A percentile compares a stretch with the other conserved stretches of the same genome.
Conservation (phyloP, 139 green algal species). For the Bryopsis sp. region DNA sequence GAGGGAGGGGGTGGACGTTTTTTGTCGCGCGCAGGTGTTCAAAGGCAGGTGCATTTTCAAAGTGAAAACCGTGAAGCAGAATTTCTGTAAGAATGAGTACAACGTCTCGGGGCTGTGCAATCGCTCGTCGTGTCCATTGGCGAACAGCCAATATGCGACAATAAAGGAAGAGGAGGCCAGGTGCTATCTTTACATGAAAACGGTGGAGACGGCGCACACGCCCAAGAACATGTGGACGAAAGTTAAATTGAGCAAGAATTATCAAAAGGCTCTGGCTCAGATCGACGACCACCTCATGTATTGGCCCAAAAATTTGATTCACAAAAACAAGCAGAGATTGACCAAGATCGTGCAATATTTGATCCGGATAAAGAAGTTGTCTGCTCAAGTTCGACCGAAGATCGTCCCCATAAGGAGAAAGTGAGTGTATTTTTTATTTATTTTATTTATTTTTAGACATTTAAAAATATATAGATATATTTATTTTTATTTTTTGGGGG, state of each 20-base stretch:
- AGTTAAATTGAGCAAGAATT: slow-evolving; percentile 40
- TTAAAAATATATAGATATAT: too few species aligned
- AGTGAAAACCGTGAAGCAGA: slow-evolving; percentile 79
- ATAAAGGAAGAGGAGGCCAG: slow-evolving; percentile 52
- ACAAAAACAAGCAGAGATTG: slow-evolving; percentile 99
- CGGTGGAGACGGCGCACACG: slow-evolving; percentile 90
- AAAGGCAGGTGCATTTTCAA: slow-evolving; percentile 93
- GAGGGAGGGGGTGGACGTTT: too few species aligned
- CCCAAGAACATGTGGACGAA: slow-evolving; percentile 93
- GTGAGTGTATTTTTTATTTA: slow-evolving; percentile 3
- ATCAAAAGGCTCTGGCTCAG: slow-evolving; percentile 58
- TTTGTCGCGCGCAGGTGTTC: too few species aligned
- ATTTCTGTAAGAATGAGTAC: slow-evolving; percentile 97
- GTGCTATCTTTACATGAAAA: slow-evolving; percentile 96
- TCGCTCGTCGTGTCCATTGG: slow-evolving; percentile 84
- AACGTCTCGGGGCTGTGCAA: slow-evolving; percentile 97
- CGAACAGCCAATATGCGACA: slow-evolving; percentile 92
- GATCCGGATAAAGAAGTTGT: slow-evolving; percentile 88
- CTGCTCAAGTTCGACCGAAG: slow-evolving; percentile 65
- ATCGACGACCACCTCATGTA: slow-evolving; percentile 76
- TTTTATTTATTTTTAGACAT: too few species aligned
- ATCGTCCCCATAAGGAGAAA: slow-evolving; percentile 63
- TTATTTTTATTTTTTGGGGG: too few species aligned
- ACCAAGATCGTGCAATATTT: slow-evolving; percentile 99
- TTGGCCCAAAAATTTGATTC: slow-evolving; percentile 97